These are phyloP conservation scores for Arabidopsis lyrata DNA, from an alignment of 441 rosid species.

Conservation along the genomic window DNA sequence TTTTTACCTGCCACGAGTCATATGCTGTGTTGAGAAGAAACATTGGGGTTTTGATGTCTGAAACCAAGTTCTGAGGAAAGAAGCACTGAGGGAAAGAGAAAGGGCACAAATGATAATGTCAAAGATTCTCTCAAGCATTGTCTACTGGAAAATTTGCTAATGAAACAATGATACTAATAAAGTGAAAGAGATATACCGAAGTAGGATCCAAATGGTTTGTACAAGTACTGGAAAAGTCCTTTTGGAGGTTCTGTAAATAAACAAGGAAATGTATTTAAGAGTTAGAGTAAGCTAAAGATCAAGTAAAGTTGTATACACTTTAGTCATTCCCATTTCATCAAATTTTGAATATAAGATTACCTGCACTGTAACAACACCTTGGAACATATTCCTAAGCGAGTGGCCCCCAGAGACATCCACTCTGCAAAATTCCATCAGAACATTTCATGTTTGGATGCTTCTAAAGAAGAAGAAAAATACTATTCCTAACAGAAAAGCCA, in stretches of 20 bases:
- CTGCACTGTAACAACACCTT: no score
- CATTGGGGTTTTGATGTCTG: conserved; percentile 72
- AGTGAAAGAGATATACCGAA: conserved; percentile 53
- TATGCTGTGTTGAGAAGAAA: conserved; percentile 93
- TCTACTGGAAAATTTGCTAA: conserved; percentile 9
- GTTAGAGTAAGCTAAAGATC: not conserved
- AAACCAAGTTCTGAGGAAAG: conserved; percentile 86
- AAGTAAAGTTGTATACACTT: conserved; percentile 1
- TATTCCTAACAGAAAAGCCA: no score
- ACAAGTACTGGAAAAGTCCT: conserved; percentile 71
- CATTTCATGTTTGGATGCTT: no score
- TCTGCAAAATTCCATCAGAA: no score
- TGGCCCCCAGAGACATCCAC: no score
- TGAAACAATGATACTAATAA: conserved; percentile 1
- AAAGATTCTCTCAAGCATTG: conserved; percentile 19
- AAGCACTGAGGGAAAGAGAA: conserved; percentile 68
- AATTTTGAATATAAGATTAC: no score
- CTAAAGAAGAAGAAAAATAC: no score
- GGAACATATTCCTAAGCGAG: no score
- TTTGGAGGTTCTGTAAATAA: conserved; percentile 42
- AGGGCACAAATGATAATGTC: conserved; percentile 22
- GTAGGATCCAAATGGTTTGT: conserved; percentile 82
- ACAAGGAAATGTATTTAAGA: not conserved
- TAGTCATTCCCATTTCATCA: not conserved
- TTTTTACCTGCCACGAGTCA: conserved; percentile 89